Conservation (phyloP, 192 early-diverging fungal species). For the Cetraspora pellucida region DNA sequence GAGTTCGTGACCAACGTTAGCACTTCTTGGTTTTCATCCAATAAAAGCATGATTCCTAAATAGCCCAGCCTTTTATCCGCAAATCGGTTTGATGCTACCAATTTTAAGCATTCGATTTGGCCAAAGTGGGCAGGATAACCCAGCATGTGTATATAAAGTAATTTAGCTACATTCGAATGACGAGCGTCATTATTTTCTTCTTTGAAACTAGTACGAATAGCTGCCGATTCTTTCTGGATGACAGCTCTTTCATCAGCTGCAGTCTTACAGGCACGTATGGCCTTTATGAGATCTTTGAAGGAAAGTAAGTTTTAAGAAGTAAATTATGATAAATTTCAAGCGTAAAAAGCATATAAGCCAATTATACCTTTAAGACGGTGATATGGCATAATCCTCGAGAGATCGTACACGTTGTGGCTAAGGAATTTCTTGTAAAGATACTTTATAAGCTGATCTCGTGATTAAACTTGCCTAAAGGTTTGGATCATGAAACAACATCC, state of each 20-base stretch:
- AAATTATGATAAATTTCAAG: not conserved
- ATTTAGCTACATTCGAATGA: conserved; percentile 93
- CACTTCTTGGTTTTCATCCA: conserved; percentile 98
- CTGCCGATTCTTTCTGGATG: conserved; percentile 94
- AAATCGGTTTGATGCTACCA: conserved; percentile 91
- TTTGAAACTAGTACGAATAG: conserved; percentile 95
- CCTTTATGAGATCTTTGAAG: conserved; percentile 90
- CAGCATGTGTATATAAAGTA: conserved; percentile 98
- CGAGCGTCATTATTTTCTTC: conserved; percentile 91
- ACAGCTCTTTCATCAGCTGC: conserved; percentile 98
- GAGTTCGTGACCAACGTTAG: conserved; percentile 98
- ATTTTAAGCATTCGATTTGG: conserved; percentile 98
- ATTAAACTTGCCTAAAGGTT: no score
- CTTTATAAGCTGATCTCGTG: no score
- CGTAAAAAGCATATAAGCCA: not conserved
- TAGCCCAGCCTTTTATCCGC: conserved; percentile 98
- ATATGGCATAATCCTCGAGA: conserved; percentile 17
- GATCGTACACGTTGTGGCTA: no score
- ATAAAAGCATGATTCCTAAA: conserved; percentile 93
- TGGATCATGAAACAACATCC: no score
- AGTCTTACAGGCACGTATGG: conserved; percentile 95
- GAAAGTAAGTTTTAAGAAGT: not conserved
- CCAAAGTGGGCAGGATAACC: conserved; percentile 99
- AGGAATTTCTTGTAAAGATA: no score
- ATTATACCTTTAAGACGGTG: conserved; percentile 32